A percentile compares a stretch with the other conserved stretches of the same genome.
Evolutionary conservation across 805 yeast genomes (phyloP).

Genomic region (Maudiozyma serrabonitensis): DNA sequence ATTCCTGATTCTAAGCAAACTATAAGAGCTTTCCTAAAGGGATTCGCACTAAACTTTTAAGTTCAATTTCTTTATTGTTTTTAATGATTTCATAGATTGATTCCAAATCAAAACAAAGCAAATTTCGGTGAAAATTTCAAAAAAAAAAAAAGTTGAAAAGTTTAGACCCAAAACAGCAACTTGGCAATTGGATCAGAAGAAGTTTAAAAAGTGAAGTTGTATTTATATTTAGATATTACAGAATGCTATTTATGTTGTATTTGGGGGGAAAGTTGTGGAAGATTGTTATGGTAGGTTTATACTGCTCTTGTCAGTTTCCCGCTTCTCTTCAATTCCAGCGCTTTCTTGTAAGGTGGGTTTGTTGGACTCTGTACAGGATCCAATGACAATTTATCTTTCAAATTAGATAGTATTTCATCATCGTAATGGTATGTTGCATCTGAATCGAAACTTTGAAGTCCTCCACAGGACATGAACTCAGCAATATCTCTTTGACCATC

Average conservation of each 20-base stretch:
- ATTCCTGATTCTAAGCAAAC: too few relatives aligned
- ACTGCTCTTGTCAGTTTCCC: slow-evolving; percentile 42
- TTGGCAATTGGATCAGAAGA: background rate
- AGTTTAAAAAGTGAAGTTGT: background rate
- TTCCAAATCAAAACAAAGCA: background rate
- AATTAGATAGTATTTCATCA: slow-evolving; percentile 9
- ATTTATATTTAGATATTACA: background rate
- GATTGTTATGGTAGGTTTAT: background rate
- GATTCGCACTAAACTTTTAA: too few relatives aligned
- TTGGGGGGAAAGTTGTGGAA: too few relatives aligned
- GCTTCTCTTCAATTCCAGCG: slow-evolving; percentile 73
- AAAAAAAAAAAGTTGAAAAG: background rate
- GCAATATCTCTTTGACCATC: slow-evolving; percentile 71
- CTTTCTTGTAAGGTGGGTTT: slow-evolving; percentile 92
- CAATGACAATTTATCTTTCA: slow-evolving; percentile 33
- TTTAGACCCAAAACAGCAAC: too few relatives aligned
- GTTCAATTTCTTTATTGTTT: too few relatives aligned
- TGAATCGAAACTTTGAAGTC: slow-evolving; percentile 75
- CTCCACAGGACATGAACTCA: slow-evolving; percentile 94
- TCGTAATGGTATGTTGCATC: slow-evolving; percentile 74
- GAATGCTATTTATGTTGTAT: background rate
- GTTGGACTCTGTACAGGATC: slow-evolving; percentile 95
- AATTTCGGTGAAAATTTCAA: background rate
- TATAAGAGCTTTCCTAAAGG: too few relatives aligned
- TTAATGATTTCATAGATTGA: background rate